Conservation (phyloP, 73 alveolate genomes). For the Paramecium biaurelia region DNA sequence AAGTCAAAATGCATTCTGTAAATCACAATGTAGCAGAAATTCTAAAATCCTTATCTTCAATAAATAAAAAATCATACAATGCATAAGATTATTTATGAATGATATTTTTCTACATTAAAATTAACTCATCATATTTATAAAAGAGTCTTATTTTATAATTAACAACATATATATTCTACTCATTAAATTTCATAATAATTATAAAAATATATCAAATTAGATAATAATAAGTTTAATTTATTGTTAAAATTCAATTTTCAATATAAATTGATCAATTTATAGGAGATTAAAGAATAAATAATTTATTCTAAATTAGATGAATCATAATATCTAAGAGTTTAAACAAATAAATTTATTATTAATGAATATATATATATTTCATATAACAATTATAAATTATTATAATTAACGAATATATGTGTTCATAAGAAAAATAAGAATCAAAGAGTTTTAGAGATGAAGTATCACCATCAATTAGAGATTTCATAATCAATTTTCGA, state of each 20-base stretch:
- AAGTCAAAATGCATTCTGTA: not conserved
- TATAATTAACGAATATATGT: not conserved
- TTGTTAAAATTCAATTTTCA: not conserved
- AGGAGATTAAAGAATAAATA: too few relatives aligned
- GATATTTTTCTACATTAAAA: not conserved
- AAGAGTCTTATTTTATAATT: too few relatives aligned
- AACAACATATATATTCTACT: not conserved
- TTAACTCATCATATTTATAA: not conserved
- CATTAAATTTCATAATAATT: not conserved
- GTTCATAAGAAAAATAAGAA: not conserved
- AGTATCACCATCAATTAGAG: constrained; percentile 15
- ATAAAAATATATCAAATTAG: not conserved
- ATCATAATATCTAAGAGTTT: too few relatives aligned
- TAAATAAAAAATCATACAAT: not conserved
- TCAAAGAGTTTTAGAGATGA: not conserved
- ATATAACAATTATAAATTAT: not conserved
- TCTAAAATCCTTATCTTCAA: not conserved
- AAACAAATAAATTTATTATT: not conserved
- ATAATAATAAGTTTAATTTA: too few relatives aligned
- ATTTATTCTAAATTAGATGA: too few relatives aligned
- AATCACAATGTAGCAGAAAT: not conserved
- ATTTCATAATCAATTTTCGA: not conserved
- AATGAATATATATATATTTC: not conserved
- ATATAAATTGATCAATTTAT: too few relatives aligned
- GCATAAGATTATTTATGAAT: not conserved